These are phyloP conservation scores for Neofusicoccum umdonicola DNA, from an alignment of 2,329 filamentous ascomycete genomes.

Conservation along the genomic window DNA sequence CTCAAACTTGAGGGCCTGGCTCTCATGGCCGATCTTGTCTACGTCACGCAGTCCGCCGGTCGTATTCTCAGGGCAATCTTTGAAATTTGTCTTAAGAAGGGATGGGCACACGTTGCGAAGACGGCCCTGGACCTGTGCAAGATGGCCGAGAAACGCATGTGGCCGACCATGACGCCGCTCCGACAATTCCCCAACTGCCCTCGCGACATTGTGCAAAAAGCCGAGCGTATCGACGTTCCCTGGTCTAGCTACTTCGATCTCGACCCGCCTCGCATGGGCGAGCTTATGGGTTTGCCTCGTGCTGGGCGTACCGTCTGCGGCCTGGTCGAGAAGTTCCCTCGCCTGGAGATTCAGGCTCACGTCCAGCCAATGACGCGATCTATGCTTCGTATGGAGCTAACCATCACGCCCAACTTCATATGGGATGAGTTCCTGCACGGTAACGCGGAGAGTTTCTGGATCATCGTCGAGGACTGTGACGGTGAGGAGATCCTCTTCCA, in stretches of 20 bases:
- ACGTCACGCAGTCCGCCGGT: constrained; percentile 95
- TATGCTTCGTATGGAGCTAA: constrained; percentile 85
- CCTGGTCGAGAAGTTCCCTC: constrained; percentile 87
- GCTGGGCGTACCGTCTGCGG: constrained; percentile 82
- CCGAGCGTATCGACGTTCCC: constrained; percentile 89
- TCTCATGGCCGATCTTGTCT: constrained; percentile 97
- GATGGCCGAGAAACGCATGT: constrained; percentile 99
- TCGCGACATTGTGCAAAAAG: constrained; percentile 83
- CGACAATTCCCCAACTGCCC: constrained; percentile 84
- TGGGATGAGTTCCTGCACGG: constrained; percentile 94
- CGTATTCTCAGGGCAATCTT: constrained; percentile 94
- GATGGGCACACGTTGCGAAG: constrained; percentile 91
- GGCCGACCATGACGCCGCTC: constrained; percentile 96
- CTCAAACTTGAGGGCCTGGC: constrained; percentile 91
- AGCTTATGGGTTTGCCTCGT: constrained; percentile 85
- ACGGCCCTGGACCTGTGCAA: constrained; percentile 93
- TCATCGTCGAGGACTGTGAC: constrained; percentile 94
- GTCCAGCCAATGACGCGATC: constrained; percentile 94
- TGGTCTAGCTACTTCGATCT: constrained; percentile 95
- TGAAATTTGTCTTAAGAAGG: constrained; percentile 95
- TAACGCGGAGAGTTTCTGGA: constrained; percentile 89
- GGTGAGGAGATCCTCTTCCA: constrained; percentile 94
- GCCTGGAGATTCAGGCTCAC: constrained; percentile 87
- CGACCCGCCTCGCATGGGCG: constrained; percentile 93
- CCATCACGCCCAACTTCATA: constrained; percentile 89